Conservation (phyloP, 768 basidiomycete genomes). For the Hemileccinum impolitum region DNA sequence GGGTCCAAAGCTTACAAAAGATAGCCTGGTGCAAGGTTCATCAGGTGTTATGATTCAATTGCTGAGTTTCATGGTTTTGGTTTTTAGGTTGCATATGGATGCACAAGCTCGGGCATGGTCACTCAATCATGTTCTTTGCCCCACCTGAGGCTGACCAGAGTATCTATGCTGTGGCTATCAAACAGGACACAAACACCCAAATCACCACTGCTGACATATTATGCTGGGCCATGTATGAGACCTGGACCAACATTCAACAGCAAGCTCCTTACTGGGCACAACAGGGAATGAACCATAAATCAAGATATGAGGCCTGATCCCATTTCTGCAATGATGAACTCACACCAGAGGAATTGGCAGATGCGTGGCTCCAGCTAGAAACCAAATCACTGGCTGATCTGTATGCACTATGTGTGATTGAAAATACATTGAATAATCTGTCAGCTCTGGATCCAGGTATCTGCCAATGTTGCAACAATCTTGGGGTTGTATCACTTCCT, state of each 20-base stretch:
- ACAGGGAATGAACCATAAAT: slow-evolving; percentile 26
- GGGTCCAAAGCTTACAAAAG: slow-evolving; percentile 48
- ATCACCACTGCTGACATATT: slow-evolving; percentile 31
- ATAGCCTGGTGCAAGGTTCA: slow-evolving; percentile 46
- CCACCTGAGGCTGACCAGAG: slow-evolving; percentile 35
- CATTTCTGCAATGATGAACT: background rate
- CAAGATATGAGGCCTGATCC: slow-evolving; percentile 11
- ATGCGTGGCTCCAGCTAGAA: slow-evolving; percentile 38
- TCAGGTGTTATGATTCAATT: background rate
- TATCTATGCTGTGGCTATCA: slow-evolving; percentile 29
- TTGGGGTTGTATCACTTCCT: slow-evolving; percentile 8
- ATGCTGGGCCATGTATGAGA: slow-evolving; percentile 42
- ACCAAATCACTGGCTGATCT: slow-evolving; percentile 33
- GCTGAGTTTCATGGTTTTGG: background rate
- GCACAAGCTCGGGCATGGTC: slow-evolving; percentile 42
- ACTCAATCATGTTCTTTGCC: slow-evolving; percentile 44
- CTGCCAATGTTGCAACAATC: slow-evolving; percentile 3
- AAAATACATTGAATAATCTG: background rate
- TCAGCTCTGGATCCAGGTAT: background rate
- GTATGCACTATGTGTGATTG: slow-evolving; percentile 17
- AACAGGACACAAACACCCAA: background rate
- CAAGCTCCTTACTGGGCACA: slow-evolving; percentile 40
- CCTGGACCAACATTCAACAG: slow-evolving; percentile 38
- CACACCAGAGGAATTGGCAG: background rate
- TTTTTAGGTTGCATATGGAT: slow-evolving; percentile 48